Conservation (phyloP, 306 rosid species). For the Trifolium pratense region DNA sequence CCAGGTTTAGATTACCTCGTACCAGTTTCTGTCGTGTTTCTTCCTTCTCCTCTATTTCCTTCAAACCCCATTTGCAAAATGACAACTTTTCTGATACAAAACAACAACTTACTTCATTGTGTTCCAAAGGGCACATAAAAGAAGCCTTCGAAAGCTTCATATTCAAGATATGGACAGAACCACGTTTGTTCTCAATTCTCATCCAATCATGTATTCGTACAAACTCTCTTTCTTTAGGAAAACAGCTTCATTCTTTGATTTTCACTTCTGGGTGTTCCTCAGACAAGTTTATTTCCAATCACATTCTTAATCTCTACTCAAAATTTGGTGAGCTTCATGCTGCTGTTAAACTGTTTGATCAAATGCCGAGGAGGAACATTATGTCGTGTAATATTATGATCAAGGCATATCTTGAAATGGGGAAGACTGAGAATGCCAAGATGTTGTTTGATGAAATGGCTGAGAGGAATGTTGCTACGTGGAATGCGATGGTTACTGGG, state of each 20-base stretch:
- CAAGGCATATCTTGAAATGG: constrained; percentile 58
- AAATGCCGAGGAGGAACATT: constrained; percentile 62
- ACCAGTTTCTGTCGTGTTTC: constrained; percentile 38
- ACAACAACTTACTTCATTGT: constrained; percentile 55
- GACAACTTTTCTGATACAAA: constrained; percentile 11
- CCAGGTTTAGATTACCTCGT: constrained; percentile 45
- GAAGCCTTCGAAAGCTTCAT: constrained; percentile 62
- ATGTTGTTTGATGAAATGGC: constrained; percentile 82
- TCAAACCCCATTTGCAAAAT: constrained; percentile 38
- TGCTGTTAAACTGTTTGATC: constrained; percentile 61
- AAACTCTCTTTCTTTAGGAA: constrained; percentile 58
- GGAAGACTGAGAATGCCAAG: constrained; percentile 60
- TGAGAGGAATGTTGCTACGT: constrained; percentile 77
- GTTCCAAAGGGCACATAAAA: constrained; percentile 61
- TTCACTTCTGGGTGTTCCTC: constrained; percentile 73
- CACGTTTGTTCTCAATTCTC: constrained; percentile 73
- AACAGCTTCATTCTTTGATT: constrained; percentile 76
- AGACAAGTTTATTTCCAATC: constrained; percentile 79
- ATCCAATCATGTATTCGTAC: constrained; percentile 68
- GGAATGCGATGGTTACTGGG: constrained; percentile 85
- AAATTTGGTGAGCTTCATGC: constrained; percentile 58
- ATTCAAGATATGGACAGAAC: constrained; percentile 63
- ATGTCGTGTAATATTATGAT: constrained; percentile 92
- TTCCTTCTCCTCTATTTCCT: constrained; percentile 48
- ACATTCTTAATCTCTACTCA: constrained; percentile 79